Conservation (phyloP, 2,329 filamentous ascomycete genomes). For the Fusarium sp. region DNA sequence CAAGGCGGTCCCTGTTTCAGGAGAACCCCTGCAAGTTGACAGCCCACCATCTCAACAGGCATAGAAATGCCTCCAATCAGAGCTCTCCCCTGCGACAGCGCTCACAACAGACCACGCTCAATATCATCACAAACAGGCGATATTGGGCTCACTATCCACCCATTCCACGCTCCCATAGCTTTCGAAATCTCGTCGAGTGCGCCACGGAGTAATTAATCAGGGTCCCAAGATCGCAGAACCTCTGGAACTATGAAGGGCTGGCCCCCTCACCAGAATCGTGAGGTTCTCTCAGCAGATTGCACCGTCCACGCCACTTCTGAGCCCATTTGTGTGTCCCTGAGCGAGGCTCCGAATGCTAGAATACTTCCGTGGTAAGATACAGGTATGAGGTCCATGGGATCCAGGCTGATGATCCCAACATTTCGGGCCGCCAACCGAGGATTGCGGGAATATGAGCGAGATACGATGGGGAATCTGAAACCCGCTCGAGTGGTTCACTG, state of each 20-base stretch:
- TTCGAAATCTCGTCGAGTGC: background rate
- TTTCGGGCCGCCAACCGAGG: background rate
- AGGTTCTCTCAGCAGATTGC: conserved; percentile 8
- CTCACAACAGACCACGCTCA: background rate
- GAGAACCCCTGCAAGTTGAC: conserved; percentile 6
- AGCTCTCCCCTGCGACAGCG: background rate
- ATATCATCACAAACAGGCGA: conserved; percentile 17
- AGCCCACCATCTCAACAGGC: background rate
- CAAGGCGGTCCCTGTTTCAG: conserved; percentile 5
- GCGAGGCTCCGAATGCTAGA: background rate
- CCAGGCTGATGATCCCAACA: background rate
- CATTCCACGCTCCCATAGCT: conserved; percentile 1
- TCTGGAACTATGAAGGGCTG: background rate
- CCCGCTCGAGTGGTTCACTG: background rate
- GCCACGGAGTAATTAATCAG: background rate
- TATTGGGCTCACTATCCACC: conserved; percentile 14
- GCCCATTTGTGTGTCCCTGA: conserved; percentile 10
- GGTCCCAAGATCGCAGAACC: background rate
- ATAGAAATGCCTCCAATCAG: conserved; percentile 31
- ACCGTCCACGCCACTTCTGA: conserved; percentile 25
- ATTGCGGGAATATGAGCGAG: background rate
- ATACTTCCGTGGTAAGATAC: conserved; percentile 6
- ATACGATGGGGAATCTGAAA: conserved; percentile 1
- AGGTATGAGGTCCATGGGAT: background rate
- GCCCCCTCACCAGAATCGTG: background rate